Evolutionary conservation across 345 rosid genomes (phyloP).

Genomic region (Mercurialis annua): DNA sequence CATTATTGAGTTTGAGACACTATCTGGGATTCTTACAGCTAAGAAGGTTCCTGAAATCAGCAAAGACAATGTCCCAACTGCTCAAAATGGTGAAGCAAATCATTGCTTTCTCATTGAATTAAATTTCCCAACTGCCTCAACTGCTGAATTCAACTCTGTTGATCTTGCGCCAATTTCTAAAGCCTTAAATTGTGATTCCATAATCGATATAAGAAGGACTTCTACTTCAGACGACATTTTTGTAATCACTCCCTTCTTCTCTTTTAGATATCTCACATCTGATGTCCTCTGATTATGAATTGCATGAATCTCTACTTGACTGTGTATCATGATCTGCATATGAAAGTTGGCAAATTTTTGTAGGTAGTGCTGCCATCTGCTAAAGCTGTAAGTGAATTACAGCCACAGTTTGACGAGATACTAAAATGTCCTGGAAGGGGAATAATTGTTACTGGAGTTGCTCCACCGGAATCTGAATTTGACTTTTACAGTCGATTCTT

Average conservation of each 20-base stretch:
- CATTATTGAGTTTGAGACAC: conserved; percentile 56
- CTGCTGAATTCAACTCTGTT: conserved; percentile 31
- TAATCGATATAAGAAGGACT: conserved; percentile 49
- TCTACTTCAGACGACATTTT: conserved; percentile 36
- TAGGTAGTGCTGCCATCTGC: conserved; percentile 63
- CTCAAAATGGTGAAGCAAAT: conserved; percentile 31
- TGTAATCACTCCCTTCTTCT: conserved; percentile 33
- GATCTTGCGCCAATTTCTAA: conserved; percentile 34
- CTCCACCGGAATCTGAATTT: conserved; percentile 48
- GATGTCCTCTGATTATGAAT: not conserved
- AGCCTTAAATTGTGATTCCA: conserved; percentile 46
- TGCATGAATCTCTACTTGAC: not conserved
- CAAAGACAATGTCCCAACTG: conserved; percentile 9
- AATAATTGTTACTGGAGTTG: conserved; percentile 53
- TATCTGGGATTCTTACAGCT: conserved; percentile 63
- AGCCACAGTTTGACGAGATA: conserved; percentile 52
- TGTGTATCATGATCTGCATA: not conserved
- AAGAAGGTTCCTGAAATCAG: conserved; percentile 38
- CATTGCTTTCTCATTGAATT: conserved; percentile 42
- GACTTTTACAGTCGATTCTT: conserved; percentile 69
- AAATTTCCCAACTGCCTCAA: conserved; percentile 44
- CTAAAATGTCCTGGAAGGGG: conserved; percentile 53
- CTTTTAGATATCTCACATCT: not conserved
- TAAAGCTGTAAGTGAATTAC: conserved; percentile 46
- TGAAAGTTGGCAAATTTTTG: not conserved